Conservation (phyloP, 2,329 filamentous ascomycete species). For the Helotiales sp. region DNA sequence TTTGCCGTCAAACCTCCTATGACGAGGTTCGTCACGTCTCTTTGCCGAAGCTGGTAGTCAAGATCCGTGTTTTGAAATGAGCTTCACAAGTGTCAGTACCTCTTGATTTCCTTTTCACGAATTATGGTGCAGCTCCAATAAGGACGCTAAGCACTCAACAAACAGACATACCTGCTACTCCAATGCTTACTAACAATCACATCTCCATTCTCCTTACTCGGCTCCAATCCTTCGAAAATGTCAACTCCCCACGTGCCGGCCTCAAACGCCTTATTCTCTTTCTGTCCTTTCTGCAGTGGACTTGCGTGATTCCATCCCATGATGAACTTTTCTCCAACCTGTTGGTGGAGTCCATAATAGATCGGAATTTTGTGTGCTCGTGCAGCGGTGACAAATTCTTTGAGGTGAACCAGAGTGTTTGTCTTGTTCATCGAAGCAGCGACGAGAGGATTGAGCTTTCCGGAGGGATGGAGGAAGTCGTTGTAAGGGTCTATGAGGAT, state of each 20-base stretch:
- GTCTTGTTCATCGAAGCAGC: constrained; percentile 32
- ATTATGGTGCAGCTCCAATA: too few species aligned
- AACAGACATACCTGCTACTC: constrained; percentile 30
- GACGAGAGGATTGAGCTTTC: constrained; percentile 29
- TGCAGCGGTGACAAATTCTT: constrained; percentile 28
- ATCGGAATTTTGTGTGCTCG: constrained; percentile 32
- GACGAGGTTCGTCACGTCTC: constrained; percentile 35
- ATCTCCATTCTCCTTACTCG: constrained; percentile 32
- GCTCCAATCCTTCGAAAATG: constrained; percentile 34
- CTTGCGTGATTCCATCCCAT: constrained; percentile 34
- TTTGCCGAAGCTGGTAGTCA: constrained; percentile 37
- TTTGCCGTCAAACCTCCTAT: constrained; percentile 36
- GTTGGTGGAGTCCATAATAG: constrained; percentile 39
- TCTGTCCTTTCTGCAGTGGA: constrained; percentile 17
- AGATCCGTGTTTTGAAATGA: constrained; percentile 39
- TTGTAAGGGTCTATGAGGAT: constrained; percentile 33
- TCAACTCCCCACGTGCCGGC: constrained; percentile 34
- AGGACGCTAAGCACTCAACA: not conserved
- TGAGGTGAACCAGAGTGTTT: constrained; percentile 30
- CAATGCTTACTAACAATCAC: constrained; percentile 37
- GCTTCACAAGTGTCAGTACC: constrained; percentile 9
- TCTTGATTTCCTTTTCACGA: not conserved
- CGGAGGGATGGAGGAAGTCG: constrained; percentile 30
- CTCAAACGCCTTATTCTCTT: constrained; percentile 29
- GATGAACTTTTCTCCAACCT: constrained; percentile 25